Evolutionary conservation across 768 basidiomycete species (phyloP).

Genomic region (Erythrobasidium yunnanense): DNA sequence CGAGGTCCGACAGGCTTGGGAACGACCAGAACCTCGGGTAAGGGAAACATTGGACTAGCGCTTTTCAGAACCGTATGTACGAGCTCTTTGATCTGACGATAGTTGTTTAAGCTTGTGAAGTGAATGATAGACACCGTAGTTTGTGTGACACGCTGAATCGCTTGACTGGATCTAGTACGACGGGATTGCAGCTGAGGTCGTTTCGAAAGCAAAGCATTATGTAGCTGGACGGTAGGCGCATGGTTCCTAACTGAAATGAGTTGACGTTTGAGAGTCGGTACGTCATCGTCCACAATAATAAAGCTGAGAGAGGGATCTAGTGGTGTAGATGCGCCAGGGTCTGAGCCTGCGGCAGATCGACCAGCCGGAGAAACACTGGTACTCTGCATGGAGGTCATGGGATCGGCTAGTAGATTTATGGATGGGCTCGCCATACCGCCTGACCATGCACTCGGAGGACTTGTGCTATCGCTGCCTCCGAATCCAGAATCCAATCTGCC

Average conservation of each 20-base stretch:
- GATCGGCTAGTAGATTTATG: background rate
- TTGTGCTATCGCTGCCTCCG: constrained; percentile 20
- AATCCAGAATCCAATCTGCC: constrained; percentile 37
- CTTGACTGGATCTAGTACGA: constrained; percentile 58
- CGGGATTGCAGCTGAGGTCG: constrained; percentile 34
- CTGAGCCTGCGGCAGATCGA: background rate
- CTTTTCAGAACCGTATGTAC: constrained; percentile 57
- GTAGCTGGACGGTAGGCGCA: constrained; percentile 31
- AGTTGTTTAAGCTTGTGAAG: constrained; percentile 82
- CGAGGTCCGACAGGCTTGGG: constrained; percentile 95
- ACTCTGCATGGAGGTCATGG: background rate
- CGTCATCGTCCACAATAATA: constrained; percentile 85
- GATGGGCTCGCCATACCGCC: background rate
- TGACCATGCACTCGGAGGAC: background rate
- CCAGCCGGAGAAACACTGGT: background rate
- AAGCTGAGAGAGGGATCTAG: constrained; percentile 45
- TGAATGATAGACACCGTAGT: constrained; percentile 56
- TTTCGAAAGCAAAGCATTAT: constrained; percentile 31
- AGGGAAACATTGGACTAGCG: constrained; percentile 42
- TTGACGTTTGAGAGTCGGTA: constrained; percentile 63
- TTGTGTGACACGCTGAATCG: constrained; percentile 41
- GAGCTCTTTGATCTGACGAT: constrained; percentile 73
- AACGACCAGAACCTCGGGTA: constrained; percentile 89
- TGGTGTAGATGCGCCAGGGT: background rate
- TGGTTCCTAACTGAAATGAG: constrained; percentile 55